These are phyloP conservation scores for Arctostaphylos glauca DNA, from an alignment of 148 eudicot genomes.

Conservation along the genomic window DNA sequence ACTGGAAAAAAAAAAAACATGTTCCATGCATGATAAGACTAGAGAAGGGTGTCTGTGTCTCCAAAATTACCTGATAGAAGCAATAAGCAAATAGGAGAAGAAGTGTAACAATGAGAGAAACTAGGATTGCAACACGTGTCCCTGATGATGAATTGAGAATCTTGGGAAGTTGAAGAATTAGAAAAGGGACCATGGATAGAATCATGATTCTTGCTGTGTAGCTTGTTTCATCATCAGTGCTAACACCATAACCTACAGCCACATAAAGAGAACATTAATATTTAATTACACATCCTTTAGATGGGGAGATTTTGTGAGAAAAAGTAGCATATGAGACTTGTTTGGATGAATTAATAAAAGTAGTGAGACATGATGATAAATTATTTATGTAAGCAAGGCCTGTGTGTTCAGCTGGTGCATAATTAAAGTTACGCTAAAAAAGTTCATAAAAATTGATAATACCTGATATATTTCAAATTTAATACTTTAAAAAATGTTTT, in stretches of 20 bases:
- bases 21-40: too few relatives aligned
- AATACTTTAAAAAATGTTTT: too few relatives aligned
- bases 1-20: neutral
- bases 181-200: constrained; percentile 21
- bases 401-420: too few relatives aligned
- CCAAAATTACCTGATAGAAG: constrained; percentile 32
- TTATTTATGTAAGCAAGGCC: too few relatives aligned
- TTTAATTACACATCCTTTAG: neutral
- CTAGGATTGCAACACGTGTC: constrained; percentile 19
- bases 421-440: too few relatives aligned
- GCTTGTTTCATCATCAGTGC: constrained; percentile 38
- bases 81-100: constrained; percentile 22
- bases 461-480: too few relatives aligned
- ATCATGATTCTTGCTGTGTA: constrained; percentile 33
- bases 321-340: neutral
- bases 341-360: too few relatives aligned
- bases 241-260: constrained; percentile 27
- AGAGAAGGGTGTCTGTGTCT: neutral
- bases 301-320: neutral
- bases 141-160: constrained; percentile 17
- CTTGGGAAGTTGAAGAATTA: constrained; percentile 26
- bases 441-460: too few relatives aligned
- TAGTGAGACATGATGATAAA: too few relatives aligned
- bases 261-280: neutral
- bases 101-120: constrained; percentile 28